phyloP scores from a whole-genome alignment of 1,139 yeast genomes.

The Scheffersomyces insectosa region DNA sequence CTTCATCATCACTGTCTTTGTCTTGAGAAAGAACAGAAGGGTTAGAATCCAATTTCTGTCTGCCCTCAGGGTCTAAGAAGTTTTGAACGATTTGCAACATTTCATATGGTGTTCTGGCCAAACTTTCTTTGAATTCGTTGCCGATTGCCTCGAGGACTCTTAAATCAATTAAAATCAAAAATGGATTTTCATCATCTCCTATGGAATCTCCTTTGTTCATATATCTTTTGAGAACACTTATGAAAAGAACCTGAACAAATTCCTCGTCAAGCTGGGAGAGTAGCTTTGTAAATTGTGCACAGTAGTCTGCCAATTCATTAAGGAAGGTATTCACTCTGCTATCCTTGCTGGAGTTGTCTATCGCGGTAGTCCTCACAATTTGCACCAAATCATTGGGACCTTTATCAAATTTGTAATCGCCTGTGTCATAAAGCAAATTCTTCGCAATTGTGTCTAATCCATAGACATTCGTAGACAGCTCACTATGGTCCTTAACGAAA shows the following conservation, averaged over 20 bases:
- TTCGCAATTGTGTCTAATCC: slow-evolving; percentile 41
- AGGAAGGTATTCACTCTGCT: slow-evolving; percentile 32
- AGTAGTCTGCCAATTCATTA: slow-evolving; percentile 51
- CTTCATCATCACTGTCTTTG: slow-evolving; percentile 24
- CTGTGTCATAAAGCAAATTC: slow-evolving; percentile 46
- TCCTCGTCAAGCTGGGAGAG: slow-evolving; percentile 52
- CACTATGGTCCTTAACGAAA: slow-evolving; percentile 27
- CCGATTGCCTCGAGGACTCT: slow-evolving; percentile 65
- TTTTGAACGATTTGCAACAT: slow-evolving; percentile 57
- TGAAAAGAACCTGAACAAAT: slow-evolving; percentile 50
- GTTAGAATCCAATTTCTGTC: slow-evolving; percentile 3
- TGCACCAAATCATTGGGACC: slow-evolving; percentile 60
- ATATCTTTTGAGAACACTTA: slow-evolving; percentile 61
- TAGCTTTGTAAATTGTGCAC: slow-evolving; percentile 47
- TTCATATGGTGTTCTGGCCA: slow-evolving; percentile 64
- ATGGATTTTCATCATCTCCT: slow-evolving; percentile 46
- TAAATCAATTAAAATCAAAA: slow-evolving; percentile 58
- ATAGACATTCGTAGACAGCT: slow-evolving; percentile 16
- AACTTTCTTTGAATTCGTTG: slow-evolving; percentile 57
- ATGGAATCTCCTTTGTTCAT: slow-evolving; percentile 23
- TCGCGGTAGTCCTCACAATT: slow-evolving; percentile 30
- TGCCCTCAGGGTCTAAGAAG: slow-evolving; percentile 30
- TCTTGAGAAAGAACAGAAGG: slow-evolving; percentile 3
- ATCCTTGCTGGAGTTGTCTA: slow-evolving; percentile 17
- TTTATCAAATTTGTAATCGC: slow-evolving; percentile 38